Evolutionary conservation across 495 filamentous ascomycete species (phyloP).

Genomic region (Cercophora newfieldiana): DNA sequence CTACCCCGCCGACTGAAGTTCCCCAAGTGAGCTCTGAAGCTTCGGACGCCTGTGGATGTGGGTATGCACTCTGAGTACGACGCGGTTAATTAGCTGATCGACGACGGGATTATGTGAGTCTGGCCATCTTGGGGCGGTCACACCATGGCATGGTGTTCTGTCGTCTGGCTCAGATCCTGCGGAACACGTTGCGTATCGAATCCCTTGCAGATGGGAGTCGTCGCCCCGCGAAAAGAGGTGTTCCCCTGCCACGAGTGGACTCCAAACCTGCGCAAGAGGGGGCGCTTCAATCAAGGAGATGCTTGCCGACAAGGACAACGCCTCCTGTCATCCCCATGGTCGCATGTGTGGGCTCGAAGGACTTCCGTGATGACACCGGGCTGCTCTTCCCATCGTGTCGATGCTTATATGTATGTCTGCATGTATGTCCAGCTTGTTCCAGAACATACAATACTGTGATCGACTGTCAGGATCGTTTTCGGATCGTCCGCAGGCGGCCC

Average conservation of each 20-base stretch:
- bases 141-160: constrained; percentile 29
- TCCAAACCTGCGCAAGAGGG: background rate
- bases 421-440: background rate
- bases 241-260: background rate
- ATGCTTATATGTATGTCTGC: background rate
- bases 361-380: background rate
- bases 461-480: constrained; percentile 24
- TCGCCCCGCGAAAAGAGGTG: background rate
- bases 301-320: background rate
- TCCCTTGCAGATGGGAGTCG: constrained; percentile 15
- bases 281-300: background rate
- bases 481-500: constrained; percentile 19
- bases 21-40: constrained; percentile 19
- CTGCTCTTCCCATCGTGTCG: background rate
- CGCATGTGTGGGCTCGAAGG: background rate
- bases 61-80: constrained; percentile 24
- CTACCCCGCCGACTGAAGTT: constrained; percentile 26
- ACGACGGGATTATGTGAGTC: constrained; percentile 29
- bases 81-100: constrained; percentile 35
- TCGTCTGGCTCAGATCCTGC: constrained; percentile 33
- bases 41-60: constrained; percentile 19
- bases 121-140: constrained; percentile 32
- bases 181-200: constrained; percentile 42
- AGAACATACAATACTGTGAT: constrained; percentile 18
- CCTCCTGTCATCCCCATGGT: background rate